Conservation (phyloP, 805 yeast species). For the Ogataea dorogensis region DNA sequence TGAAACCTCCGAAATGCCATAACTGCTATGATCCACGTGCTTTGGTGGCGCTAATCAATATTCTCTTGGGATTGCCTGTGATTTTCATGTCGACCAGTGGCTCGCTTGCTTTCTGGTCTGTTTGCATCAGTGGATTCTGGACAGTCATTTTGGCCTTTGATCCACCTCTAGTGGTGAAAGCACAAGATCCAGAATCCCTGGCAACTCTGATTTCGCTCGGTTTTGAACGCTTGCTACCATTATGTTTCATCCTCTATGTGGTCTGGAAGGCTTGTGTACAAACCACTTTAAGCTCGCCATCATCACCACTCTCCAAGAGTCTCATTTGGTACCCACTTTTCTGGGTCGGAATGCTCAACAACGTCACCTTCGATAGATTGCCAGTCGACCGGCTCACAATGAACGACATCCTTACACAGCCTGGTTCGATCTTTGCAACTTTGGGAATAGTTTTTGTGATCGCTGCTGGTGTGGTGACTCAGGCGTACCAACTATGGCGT, state of each 20-base stretch:
- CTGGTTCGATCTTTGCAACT: slow-evolving; percentile 74
- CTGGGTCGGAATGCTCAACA: slow-evolving; percentile 84
- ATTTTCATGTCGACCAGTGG: slow-evolving; percentile 46
- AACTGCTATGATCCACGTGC: slow-evolving; percentile 74
- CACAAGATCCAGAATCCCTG: slow-evolving; percentile 49
- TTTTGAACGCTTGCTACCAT: slow-evolving; percentile 71
- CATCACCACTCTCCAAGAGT: slow-evolving; percentile 43
- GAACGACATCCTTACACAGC: slow-evolving; percentile 66
- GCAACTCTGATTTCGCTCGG: slow-evolving; percentile 69
- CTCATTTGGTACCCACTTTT: slow-evolving; percentile 74
- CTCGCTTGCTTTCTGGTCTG: slow-evolving; percentile 57
- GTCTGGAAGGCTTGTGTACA: slow-evolving; percentile 60
- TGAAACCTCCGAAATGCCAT: slow-evolving; percentile 45
- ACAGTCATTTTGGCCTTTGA: slow-evolving; percentile 72
- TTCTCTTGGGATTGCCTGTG: slow-evolving; percentile 61
- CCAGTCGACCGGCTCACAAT: slow-evolving; percentile 84
- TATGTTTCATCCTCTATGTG: slow-evolving; percentile 66
- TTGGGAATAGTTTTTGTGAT: slow-evolving; percentile 47
- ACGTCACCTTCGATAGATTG: slow-evolving; percentile 81
- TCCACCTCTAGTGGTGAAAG: slow-evolving; percentile 67
- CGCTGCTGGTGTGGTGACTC: slow-evolving; percentile 58
- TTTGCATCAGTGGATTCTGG: slow-evolving; percentile 74
- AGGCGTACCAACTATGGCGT: slow-evolving; percentile 78
- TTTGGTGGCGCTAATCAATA: slow-evolving; percentile 53
- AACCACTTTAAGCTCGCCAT: slow-evolving; percentile 42